Evolutionary conservation across 495 filamentous ascomycete genomes (phyloP), one percentile per base, ranked within the genome.

Genomic region (Aspergillus taichungensis): DNA sequence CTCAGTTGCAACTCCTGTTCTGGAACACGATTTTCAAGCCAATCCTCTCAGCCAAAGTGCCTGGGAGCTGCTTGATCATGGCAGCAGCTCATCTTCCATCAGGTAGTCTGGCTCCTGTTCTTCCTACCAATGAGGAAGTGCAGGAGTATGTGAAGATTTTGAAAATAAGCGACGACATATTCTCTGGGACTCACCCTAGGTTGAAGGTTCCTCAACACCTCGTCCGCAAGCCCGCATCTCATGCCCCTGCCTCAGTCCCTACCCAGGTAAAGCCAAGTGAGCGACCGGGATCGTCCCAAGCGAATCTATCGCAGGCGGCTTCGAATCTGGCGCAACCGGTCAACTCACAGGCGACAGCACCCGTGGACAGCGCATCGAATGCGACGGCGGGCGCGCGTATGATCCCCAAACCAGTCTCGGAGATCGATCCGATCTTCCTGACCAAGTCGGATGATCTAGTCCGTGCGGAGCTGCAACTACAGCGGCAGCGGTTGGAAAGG

Each of bases 371-470:
- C 12, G 37, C 51, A 5, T 48, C 59, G 30, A 49, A 52, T 52
- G 48, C 55, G 36, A 18, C 57, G 11, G 45, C 45, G 11, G 39
- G 59, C 43, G 53, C 63, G 51, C 66, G 68, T 42, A 57, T 68
- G 49, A 60, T 55, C 41, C 42, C 69, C 27, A 71, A 71, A 30
- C 51, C 57, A 44, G 50, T 60, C 12, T 68, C 74, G 41, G 71
- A 66, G 51, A 84, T 91, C 53, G 79, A 89, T 60, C 87, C 87
- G 29, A 80, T 94, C 24, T 73, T 94, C 50, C 66, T 91, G 62
- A 78, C 82, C 43, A 95, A 95, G 61, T 89, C 89, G 38, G 85
- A 88, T 55, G 80, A 84, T 53, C 67, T 91, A 37, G 79, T 88
- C 43, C 83, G 82, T 60, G 89, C 87, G 54, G 88, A 95, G 62